Percentiles rank a stretch among this genome's conserved stretches.
phyloP scores from a whole-genome alignment of 2,329 filamentous ascomycete genomes.

The Neopestalotiopsis clavispora region DNA sequence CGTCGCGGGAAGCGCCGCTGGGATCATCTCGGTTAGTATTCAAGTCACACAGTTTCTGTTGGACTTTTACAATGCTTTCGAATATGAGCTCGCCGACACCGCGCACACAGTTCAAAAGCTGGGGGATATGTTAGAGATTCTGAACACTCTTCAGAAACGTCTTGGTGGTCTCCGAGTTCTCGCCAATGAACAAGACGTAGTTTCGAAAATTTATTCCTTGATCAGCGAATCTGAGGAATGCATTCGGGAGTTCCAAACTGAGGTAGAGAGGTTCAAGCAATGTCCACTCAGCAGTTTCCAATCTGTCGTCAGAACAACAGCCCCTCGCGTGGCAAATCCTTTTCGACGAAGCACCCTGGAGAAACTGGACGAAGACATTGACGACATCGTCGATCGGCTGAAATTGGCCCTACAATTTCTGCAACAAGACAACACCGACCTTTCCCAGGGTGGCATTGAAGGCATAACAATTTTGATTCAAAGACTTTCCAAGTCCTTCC shows the following conservation, averaged over 20 bases:
- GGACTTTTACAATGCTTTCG: constrained; percentile 38
- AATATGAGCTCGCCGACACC: constrained; percentile 32
- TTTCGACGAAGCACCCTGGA: constrained; percentile 42
- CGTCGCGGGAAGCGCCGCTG: constrained; percentile 33
- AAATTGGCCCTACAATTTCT: constrained; percentile 37
- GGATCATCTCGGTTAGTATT: constrained; percentile 43
- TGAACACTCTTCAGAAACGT: constrained; percentile 28
- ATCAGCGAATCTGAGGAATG: constrained; percentile 14
- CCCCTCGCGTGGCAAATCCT: constrained; percentile 32
- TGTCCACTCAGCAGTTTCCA: constrained; percentile 16
- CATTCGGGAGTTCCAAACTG: constrained; percentile 13
- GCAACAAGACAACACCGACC: constrained; percentile 32
- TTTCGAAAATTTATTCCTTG: constrained; percentile 14
- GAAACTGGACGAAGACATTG: constrained; percentile 43
- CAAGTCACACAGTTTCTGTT: constrained; percentile 37
- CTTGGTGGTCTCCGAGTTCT: constrained; percentile 10
- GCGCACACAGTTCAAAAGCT: constrained; percentile 32
- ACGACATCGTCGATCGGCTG: constrained; percentile 35
- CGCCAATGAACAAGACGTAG: constrained; percentile 13
- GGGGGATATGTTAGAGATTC: constrained; percentile 27
- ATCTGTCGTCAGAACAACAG: constrained; percentile 21
- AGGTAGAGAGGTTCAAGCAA: constrained; percentile 27
- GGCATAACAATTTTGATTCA: constrained; percentile 31
- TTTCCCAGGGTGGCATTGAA: constrained; percentile 31
- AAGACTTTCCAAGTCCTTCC: constrained; percentile 27